Conservation (phyloP, 139 green algal genomes). For the Yamagishiella unicocca region DNA sequence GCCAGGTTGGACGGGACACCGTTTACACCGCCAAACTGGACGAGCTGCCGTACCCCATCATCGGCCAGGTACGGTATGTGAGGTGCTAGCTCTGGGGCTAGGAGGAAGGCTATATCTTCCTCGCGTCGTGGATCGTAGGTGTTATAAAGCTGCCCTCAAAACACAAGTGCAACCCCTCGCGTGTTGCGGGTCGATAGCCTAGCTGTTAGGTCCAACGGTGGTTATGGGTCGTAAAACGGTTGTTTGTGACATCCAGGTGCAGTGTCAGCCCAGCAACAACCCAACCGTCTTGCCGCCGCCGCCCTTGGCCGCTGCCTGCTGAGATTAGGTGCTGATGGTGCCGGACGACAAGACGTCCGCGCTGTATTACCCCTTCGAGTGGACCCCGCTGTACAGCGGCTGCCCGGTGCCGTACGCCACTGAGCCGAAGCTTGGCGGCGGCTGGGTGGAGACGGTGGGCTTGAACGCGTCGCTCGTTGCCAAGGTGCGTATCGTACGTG, state of each 20-base stretch:
- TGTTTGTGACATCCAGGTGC: no score
- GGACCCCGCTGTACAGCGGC: constrained; percentile 38
- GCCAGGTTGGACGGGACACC: background rate
- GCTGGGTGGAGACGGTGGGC: constrained; percentile 30
- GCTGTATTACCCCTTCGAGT: constrained; percentile 25
- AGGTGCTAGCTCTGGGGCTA: background rate
- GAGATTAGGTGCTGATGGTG: background rate
- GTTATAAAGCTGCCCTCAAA: background rate
- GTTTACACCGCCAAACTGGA: background rate
- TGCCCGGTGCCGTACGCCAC: constrained; percentile 3
- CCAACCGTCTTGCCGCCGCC: background rate
- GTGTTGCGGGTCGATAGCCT: background rate
- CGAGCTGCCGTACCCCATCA: constrained; percentile 22
- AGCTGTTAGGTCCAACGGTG: no score
- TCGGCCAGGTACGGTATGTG: background rate
- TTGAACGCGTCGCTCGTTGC: constrained; percentile 4
- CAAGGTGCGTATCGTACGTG: constrained; percentile 26
- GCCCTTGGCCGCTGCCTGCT: background rate
- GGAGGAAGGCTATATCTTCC: background rate
- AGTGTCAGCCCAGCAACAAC: background rate
- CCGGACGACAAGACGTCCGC: background rate
- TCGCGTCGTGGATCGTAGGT: background rate
- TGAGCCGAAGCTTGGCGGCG: constrained; percentile 14
- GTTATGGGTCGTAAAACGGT: no score
- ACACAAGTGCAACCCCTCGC: background rate